Conservation (phyloP, 202 grass and related monocot genomes). For the Dendrocalamus latiflorus region DNA sequence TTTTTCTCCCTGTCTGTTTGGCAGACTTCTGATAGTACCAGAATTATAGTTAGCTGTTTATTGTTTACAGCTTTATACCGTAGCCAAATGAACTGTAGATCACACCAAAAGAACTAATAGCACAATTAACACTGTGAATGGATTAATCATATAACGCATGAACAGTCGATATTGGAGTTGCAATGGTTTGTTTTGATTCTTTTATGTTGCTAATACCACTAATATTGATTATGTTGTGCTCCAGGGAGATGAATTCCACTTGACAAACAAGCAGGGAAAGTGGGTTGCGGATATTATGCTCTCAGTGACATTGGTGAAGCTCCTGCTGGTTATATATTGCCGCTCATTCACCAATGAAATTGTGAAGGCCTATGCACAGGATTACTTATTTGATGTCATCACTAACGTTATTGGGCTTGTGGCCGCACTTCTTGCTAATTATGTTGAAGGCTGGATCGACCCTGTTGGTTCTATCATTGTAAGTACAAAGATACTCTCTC, state of each 20-base stretch:
- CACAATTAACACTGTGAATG: background rate
- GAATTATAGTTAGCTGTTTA: background rate
- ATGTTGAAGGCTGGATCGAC: conserved; percentile 58
- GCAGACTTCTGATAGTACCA: background rate
- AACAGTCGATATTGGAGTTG: background rate
- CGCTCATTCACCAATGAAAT: conserved; percentile 77
- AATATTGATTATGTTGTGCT: background rate
- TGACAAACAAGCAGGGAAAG: conserved; percentile 61
- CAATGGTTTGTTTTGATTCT: background rate
- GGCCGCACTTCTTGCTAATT: conserved; percentile 62
- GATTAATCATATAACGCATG: background rate
- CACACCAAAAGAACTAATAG: background rate
- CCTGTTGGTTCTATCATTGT: conserved; percentile 62
- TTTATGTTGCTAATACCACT: background rate
- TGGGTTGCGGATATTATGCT: conserved; percentile 73
- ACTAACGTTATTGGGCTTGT: conserved; percentile 69
- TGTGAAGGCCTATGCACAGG: conserved; percentile 70
- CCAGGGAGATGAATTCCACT: conserved; percentile 47
- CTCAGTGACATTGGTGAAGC: conserved; percentile 65
- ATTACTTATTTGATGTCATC: conserved; percentile 78
- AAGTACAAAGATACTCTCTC: conserved; percentile 20
- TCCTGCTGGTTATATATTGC: conserved; percentile 50
- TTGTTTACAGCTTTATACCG: background rate
- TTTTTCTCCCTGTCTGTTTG: background rate
- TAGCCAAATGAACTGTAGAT: background rate